A percentile compares a stretch with the other conserved stretches of the same genome.
These are phyloP conservation scores for Paraphaeosphaeria minitans DNA, from an alignment of 2,329 filamentous ascomycete genomes.

Conservation along the genomic window DNA sequence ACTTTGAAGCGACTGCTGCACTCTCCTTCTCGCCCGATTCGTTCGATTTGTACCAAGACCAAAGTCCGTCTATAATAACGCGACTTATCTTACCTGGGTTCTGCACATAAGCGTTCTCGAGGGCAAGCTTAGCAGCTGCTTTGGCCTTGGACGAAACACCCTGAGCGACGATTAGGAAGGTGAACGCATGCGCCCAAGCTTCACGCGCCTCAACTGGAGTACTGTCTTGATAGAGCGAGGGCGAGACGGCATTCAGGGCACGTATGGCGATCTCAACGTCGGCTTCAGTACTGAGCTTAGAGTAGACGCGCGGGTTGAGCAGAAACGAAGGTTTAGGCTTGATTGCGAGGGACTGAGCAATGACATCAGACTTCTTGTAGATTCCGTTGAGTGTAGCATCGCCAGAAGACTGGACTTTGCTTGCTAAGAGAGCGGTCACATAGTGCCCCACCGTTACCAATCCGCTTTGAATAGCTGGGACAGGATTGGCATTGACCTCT, in stretches of 20 bases:
- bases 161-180: constrained; percentile 75
- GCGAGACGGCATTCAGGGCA: constrained; percentile 68
- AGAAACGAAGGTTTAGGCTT: constrained; percentile 88
- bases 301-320: constrained; percentile 82
- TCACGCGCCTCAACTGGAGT: constrained; percentile 54
- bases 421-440: constrained; percentile 65
- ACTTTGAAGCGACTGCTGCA: constrained; percentile 68
- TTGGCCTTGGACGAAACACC: constrained; percentile 66
- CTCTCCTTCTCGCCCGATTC: constrained; percentile 78
- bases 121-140: constrained; percentile 63
- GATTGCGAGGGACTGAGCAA: constrained; percentile 68
- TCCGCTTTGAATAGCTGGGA: constrained; percentile 79
- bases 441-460: constrained; percentile 81
- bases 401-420: constrained; percentile 59
- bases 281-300: constrained; percentile 74
- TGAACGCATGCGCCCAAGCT: constrained; percentile 82
- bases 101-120: constrained; percentile 69
- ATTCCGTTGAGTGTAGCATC: constrained; percentile 62
- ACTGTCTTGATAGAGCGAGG: constrained; percentile 59
- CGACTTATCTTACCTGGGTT: constrained; percentile 63
- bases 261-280: constrained; percentile 79
- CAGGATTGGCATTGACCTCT: constrained; percentile 78
- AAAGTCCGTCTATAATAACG: constrained; percentile 74
- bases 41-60: constrained; percentile 75
- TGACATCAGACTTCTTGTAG: constrained; percentile 66